Evolutionary conservation across 2,329 filamentous ascomycete species (phyloP).

Genomic region (Fusarium ambrosium): DNA sequence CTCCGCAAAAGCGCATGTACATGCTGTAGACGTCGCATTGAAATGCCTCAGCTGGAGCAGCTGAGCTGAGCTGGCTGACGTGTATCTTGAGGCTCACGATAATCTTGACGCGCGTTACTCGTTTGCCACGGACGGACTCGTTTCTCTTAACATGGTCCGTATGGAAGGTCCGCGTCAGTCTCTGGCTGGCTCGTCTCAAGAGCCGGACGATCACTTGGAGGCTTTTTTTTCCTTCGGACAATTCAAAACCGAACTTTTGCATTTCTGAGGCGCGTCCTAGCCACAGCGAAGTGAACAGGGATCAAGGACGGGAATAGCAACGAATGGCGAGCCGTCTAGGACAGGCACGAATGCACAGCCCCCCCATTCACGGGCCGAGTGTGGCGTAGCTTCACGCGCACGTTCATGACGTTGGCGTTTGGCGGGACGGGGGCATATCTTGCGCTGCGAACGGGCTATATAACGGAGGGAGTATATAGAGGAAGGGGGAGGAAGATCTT

Average conservation of each 20-base stretch:
- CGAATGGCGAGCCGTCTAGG: conserved; percentile 10
- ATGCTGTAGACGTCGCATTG: neutral
- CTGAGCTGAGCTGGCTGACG: conserved; percentile 26
- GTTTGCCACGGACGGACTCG: neutral
- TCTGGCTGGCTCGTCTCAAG: conserved; percentile 27
- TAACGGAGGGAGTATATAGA: neutral
- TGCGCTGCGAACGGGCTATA: conserved; percentile 4
- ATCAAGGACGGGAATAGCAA: conserved; percentile 30
- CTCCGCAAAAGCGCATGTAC: neutral
- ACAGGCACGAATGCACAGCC: conserved; percentile 36
- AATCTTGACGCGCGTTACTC: conserved; percentile 34
- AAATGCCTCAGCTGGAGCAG: neutral
- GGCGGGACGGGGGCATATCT: conserved; percentile 9
- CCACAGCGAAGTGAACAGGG: conserved; percentile 3
- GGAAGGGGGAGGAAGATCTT: neutral
- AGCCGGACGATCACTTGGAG: conserved; percentile 9
- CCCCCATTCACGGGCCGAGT: conserved; percentile 28
- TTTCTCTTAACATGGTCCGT: neutral
- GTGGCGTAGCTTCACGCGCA: conserved; percentile 34
- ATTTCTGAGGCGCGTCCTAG: neutral
- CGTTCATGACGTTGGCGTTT: conserved; percentile 43
- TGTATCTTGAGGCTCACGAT: conserved; percentile 31
- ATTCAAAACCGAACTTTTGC: conserved; percentile 21
- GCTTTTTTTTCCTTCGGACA: conserved; percentile 16
- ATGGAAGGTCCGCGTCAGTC: neutral